Evolutionary conservation across 192 early-diverging fungal species (phyloP).

Genomic region (Geosiphon pyriformis): DNA sequence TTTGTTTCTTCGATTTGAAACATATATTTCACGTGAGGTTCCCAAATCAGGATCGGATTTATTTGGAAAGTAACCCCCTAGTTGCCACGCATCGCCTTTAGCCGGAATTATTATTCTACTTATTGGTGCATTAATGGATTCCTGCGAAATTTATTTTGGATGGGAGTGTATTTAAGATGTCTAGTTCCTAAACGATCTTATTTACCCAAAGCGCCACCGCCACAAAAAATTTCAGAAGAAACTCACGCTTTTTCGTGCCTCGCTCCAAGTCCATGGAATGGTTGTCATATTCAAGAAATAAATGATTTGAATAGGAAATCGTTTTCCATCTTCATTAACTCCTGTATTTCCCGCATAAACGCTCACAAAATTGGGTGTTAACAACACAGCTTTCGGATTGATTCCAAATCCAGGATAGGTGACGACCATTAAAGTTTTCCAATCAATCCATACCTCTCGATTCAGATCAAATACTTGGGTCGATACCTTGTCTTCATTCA

Average conservation of each 20-base stretch:
- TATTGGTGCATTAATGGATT: background rate
- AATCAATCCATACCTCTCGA: background rate
- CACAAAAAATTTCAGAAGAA: no score
- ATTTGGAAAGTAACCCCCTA: background rate
- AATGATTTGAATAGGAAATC: background rate
- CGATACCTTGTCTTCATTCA: background rate
- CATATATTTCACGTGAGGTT: background rate
- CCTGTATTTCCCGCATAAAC: background rate
- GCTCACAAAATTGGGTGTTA: background rate
- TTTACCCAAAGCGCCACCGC: no score
- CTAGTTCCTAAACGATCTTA: no score
- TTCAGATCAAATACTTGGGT: background rate
- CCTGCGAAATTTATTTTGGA: background rate
- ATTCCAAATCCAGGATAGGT: background rate
- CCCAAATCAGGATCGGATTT: background rate
- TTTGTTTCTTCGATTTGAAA: background rate
- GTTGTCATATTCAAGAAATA: background rate
- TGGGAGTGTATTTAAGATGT: no score
- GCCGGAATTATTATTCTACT: background rate
- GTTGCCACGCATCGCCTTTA: background rate
- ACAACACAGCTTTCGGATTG: background rate
- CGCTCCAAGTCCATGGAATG: background rate
- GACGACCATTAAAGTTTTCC: background rate
- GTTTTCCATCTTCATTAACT: background rate
- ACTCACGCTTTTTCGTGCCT: background rate